These are phyloP conservation scores for Bassia scoparia DNA, from an alignment of 148 eudicot genomes.

Conservation along the genomic window DNA sequence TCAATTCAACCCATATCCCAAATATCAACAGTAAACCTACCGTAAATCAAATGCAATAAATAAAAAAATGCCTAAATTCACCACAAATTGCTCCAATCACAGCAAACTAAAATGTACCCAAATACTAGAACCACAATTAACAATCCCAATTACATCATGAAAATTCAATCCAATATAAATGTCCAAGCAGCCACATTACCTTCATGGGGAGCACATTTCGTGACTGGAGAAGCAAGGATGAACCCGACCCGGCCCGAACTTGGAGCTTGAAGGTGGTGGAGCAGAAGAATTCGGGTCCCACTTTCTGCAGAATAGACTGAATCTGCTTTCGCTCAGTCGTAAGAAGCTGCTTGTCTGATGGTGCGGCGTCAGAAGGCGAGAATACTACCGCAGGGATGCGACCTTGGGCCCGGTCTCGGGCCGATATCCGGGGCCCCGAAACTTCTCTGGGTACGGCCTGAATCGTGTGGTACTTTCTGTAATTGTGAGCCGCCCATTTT, in stretches of 20 bases:
- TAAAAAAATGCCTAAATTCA: not conserved
- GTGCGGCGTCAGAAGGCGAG: constrained; percentile 28
- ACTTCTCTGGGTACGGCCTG: constrained; percentile 83
- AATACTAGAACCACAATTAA: no score
- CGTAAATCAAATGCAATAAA: no score
- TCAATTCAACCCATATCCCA: not conserved
- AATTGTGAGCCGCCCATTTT: constrained; percentile 20
- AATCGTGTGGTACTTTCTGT: constrained; percentile 59
- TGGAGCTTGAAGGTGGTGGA: constrained; percentile 77
- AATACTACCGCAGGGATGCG: constrained; percentile 84
- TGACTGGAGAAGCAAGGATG: constrained; percentile 53
- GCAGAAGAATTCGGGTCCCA: constrained; percentile 60
- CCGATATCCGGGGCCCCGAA: constrained; percentile 51
- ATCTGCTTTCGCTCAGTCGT: constrained; percentile 82
- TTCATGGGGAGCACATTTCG: constrained; percentile 74
- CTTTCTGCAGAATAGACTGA: constrained; percentile 50
- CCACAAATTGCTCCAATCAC: not conserved
- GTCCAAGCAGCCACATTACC: constrained; percentile 20
- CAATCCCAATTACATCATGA: not conserved
- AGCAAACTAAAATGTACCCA: no score
- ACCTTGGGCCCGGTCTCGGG: constrained; percentile 69
- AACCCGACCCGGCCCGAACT: constrained; percentile 87
- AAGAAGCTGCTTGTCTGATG: constrained; percentile 49
- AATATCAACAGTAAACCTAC: no score
- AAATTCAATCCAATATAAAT: constrained; percentile 5